Evolutionary conservation across 441 rosid genomes (phyloP).

Genomic region (Arabidopsis lyrata): DNA sequence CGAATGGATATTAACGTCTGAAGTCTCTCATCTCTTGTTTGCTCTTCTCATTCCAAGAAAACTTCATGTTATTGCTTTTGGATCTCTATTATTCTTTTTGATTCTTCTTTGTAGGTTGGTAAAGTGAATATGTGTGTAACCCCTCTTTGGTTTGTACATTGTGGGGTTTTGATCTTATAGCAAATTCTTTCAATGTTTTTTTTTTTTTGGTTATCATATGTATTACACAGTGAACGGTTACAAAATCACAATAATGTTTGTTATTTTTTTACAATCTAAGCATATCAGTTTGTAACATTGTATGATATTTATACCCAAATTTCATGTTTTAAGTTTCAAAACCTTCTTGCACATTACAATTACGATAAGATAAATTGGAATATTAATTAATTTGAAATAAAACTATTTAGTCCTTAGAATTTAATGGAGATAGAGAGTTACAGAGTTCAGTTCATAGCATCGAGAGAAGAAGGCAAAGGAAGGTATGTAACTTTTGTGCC

Average conservation of each 20-base stretch:
- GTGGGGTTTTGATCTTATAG: constrained; percentile 35
- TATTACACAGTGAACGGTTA: constrained; percentile 1
- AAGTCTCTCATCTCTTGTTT: constrained; percentile 8
- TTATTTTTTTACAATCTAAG: constrained; percentile 7
- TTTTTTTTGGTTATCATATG: constrained; percentile 1
- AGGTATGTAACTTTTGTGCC: constrained; percentile 29
- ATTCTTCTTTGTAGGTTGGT: constrained; percentile 28
- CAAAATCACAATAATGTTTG: neutral
- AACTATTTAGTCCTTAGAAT: neutral
- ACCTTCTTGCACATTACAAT: neutral
- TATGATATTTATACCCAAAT: neutral
- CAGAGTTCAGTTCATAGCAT: constrained; percentile 23
- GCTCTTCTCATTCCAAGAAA: constrained; percentile 19
- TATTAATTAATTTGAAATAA: constrained; percentile 5
- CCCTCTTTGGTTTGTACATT: constrained; percentile 35
- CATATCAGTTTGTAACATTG: neutral
- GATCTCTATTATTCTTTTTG: constrained; percentile 36
- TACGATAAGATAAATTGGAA: neutral
- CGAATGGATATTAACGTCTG: constrained; percentile 84
- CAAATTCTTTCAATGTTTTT: constrained; percentile 25
- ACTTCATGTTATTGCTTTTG: constrained; percentile 16
- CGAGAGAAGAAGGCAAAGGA: constrained; percentile 28
- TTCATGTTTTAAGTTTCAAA: neutral
- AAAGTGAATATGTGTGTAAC: constrained; percentile 40
- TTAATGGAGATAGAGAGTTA: constrained; percentile 28